Evolutionary conservation across 805 yeast species (phyloP), one percentile per base, ranked within the genome.

Genomic region (Ogataea philodendri): DNA sequence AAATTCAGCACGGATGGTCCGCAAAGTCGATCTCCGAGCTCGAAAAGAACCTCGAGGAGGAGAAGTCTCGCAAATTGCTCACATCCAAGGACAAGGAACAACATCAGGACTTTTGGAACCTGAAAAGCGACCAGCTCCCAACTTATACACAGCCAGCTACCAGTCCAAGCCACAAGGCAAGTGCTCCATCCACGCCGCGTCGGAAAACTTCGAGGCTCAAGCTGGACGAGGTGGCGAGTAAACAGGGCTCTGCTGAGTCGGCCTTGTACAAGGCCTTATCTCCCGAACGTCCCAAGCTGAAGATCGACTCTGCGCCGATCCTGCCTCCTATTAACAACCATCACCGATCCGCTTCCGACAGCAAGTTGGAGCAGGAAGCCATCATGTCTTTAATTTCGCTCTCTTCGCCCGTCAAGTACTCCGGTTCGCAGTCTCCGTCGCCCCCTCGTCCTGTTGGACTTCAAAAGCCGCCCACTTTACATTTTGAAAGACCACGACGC

Each of bases 301-400:
- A 36, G 2, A 39, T 42, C 14, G 31, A 37, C 19, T 35, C 45
- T 7, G 24, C 33, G 11, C 16, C 41, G 10, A 17, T 40, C 22
- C 45, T 36, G 8, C 39, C 34, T 7, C 39, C 31, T 9, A 18
- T 19, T 7, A 32, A 28, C 30, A 38, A 23, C 16, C 44, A 36
- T 13, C 48, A 35, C 8, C 23, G 44, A 4, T 43, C 46, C 5
- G 26, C 48, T 7, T 41, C 55, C 10, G 59, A 54, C 17, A 54
- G 33, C 44, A 55, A 42, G 54, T 57, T 43, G 54, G 81, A 75
- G 43, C 74, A 74, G 47, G 80, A 74, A 31, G 81, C 81, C 5
- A 69, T 75, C 8, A 59, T 69, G 50, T 72, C 79, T 15, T 60
- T 75, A 34, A 75, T 75, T 68, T 70, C 78, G 23, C 59, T 75